Evolutionary conservation across 1,284 basidiomycete species (phyloP).

Genomic region (Puccinia polysora): DNA sequence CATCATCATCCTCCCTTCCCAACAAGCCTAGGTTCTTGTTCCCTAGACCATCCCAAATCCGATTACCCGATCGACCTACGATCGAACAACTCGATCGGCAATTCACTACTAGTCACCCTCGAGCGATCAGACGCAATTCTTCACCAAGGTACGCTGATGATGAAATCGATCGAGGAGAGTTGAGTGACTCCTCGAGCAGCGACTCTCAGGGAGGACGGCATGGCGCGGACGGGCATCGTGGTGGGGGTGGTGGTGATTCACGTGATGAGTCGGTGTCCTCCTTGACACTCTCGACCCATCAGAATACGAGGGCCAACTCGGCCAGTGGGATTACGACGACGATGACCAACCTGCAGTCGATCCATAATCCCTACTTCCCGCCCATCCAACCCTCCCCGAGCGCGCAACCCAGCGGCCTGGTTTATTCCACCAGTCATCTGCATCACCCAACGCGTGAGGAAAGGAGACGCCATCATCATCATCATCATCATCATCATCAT

Average conservation of each 20-base stretch:
- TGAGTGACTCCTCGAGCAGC: no score
- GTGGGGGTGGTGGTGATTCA: neutral
- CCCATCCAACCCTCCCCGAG: slow-evolving; percentile 2
- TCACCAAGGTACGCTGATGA: no score
- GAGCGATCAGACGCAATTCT: neutral
- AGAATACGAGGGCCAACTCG: slow-evolving; percentile 12
- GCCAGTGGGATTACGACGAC: neutral
- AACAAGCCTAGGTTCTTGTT: neutral
- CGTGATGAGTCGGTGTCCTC: slow-evolving; percentile 5
- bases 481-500: no score
- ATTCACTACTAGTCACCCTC: slow-evolving; percentile 2
- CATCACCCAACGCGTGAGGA: slow-evolving; percentile 1
- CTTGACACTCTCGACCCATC: slow-evolving; percentile 10
- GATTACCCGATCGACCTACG: slow-evolving; percentile 19
- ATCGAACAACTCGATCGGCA: slow-evolving; percentile 20
- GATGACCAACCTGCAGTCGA: no score
- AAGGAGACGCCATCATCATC: neutral
- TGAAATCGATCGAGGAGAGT: no score
- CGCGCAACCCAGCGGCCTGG: neutral
- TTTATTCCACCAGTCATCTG: neutral
- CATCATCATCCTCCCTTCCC: neutral
- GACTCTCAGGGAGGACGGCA: no score
- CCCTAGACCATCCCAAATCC: slow-evolving; percentile 22
- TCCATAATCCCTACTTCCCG: slow-evolving; percentile 43
- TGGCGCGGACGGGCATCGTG: no score